These are phyloP conservation scores for Dactylellina drechsleri DNA, from an alignment of 2,329 filamentous ascomycete species.

Conservation along the genomic window DNA sequence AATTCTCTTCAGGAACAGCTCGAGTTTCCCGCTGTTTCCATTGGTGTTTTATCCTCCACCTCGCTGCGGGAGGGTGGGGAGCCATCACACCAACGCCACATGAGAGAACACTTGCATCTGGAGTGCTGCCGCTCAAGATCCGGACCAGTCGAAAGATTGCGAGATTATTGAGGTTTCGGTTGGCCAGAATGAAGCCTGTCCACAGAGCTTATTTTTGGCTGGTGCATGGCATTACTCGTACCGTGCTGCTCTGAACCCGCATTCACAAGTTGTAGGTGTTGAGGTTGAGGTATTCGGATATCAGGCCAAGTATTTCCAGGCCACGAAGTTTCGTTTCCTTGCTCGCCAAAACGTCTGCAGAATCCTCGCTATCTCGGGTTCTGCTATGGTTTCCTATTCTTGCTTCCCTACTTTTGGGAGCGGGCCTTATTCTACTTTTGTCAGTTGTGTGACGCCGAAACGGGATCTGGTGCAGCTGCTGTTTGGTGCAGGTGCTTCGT, in stretches of 20 bases:
- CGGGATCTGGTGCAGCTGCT: constrained; percentile 47
- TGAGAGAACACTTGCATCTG: neutral
- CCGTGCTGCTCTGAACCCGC: neutral
- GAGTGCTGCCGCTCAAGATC: neutral
- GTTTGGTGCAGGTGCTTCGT: constrained; percentile 48
- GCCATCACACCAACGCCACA: constrained; percentile 15
- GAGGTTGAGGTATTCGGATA: neutral
- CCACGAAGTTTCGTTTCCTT: constrained; percentile 40
- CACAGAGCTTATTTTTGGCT: constrained; percentile 9
- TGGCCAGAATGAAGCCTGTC: constrained; percentile 13
- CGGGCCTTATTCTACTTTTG: constrained; percentile 33
- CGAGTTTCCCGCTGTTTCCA: constrained; percentile 50
- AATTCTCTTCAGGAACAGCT: constrained; percentile 38
- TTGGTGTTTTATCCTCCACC: constrained; percentile 54
- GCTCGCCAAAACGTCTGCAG: constrained; percentile 18
- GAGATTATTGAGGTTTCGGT: constrained; percentile 8
- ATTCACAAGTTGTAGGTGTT: neutral
- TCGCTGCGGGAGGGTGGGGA: neutral
- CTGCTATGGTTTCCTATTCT: neutral
- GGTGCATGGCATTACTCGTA: constrained; percentile 44
- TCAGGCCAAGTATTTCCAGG: neutral
- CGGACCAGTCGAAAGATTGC: constrained; percentile 5
- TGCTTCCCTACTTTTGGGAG: neutral
- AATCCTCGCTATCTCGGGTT: constrained; percentile 3
- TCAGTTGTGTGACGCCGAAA: constrained; percentile 38